These are phyloP conservation scores for Collybia sp. DNA, from an alignment of 768 basidiomycete genomes.

Conservation along the genomic window DNA sequence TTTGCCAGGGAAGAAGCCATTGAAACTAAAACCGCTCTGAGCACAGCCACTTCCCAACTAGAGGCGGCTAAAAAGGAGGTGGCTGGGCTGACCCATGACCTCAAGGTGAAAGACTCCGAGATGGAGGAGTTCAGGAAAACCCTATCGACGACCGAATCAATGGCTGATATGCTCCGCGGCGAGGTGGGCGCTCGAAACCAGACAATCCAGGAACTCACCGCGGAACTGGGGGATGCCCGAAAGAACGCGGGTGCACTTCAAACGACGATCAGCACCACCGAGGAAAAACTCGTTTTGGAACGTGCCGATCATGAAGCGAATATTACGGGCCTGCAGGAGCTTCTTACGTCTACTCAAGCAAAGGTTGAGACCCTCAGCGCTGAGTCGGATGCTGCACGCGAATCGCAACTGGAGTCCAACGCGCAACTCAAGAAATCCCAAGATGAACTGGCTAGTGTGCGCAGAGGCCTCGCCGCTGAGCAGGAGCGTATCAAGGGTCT, in stretches of 20 bases:
- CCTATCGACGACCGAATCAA: slow-evolving; percentile 7
- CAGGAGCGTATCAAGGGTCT: slow-evolving; percentile 8
- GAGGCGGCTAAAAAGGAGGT: slow-evolving; percentile 7
- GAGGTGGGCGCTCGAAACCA: slow-evolving; percentile 4
- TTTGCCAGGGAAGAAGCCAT: slow-evolving; percentile 1
- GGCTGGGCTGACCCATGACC: slow-evolving; percentile 3
- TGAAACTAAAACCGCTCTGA: slow-evolving; percentile 6
- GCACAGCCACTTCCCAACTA: slow-evolving; percentile 6
- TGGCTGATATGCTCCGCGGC: slow-evolving; percentile 5
- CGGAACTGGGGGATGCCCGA: slow-evolving; percentile 5
- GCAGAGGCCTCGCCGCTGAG: slow-evolving; percentile 11
- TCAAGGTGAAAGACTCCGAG: slow-evolving; percentile 7
- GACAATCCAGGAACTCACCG: slow-evolving; percentile 7
- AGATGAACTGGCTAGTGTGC: slow-evolving; percentile 10
- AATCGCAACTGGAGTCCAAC: slow-evolving; percentile 6
- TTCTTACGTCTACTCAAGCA: neutral
- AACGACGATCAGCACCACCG: slow-evolving; percentile 8
- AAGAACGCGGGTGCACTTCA: slow-evolving; percentile 5
- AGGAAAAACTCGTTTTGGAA: slow-evolving; percentile 7
- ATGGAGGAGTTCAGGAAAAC: slow-evolving; percentile 5
- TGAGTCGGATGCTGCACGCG: neutral
- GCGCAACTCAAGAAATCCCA: slow-evolving; percentile 8
- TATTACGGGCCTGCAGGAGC: neutral
- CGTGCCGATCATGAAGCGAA: slow-evolving; percentile 4
- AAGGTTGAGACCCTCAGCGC: neutral